Base-by-base conservation (phyloP, 495 filamentous ascomycete species). In the Baudoinia panamericana region DNA sequence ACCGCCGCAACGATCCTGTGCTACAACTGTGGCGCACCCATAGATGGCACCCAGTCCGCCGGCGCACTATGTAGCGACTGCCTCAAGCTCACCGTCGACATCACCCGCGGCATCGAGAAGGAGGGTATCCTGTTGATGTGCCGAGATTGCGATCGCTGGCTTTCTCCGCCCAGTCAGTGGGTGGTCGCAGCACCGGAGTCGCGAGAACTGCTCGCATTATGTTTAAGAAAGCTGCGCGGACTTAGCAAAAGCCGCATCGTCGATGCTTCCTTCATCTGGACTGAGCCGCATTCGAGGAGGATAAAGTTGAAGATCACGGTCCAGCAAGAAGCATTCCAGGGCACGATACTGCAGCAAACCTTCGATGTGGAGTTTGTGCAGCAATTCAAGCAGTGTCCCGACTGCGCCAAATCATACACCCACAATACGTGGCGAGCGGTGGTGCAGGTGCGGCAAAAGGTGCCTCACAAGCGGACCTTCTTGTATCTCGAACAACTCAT, bases 201-300 rank as follows among this genome's bases (percentile, higher is more conserved):
- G 17, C 74, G 84, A 59, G 90, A 95, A 60, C 64, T 97, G 30
- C 66, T 97, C 19, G 87, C 90, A 9, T 59, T 95, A 21, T 97
- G 90, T 64, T 63, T 97, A 39, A 72, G 81, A 53, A 82, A 81
- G 53, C 60, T 97, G 41, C 68, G 75, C 36, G 85, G 87, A 27
- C 60, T 97, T 40, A 69, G 72, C 51, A 90, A 84, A 63, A 82
- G 92, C 39, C 69, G 90, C 29, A 86, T 97, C 46, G 84, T 90
- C 55, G 90, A 97, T 52, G 90, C 90, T 25, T 80, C 74, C 52
- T 97, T 97, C 57, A 84, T 94, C 49, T 97, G 90, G 90, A 97
- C 90, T 2, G 90, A 97, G 62, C 90, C 90, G 5, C 90, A 97
- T 66, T 92, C 83, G 35, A 68, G 83, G 53, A 67, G 90, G 52